Percentiles rank a stretch among this genome's conserved stretches.
phyloP scores from a whole-genome alignment of 495 filamentous ascomycete genomes.

The Penicilliopsis zonata region DNA sequence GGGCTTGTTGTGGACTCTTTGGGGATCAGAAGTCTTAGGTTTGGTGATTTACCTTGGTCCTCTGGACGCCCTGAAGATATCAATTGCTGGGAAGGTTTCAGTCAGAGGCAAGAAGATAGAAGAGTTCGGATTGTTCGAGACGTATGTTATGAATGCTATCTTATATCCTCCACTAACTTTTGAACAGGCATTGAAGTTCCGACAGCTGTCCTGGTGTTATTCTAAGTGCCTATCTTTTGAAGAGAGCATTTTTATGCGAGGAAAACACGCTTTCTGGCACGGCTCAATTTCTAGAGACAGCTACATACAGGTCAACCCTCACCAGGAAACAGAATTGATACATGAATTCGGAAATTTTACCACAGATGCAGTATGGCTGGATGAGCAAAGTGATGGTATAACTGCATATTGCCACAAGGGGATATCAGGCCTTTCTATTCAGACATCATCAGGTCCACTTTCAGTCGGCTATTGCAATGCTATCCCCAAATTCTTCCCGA shows the following conservation, averaged over 20 bases:
- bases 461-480: neutral
- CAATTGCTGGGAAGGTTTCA: neutral
- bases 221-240: neutral
- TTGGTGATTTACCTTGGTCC: neutral
- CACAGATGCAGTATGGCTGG: neutral
- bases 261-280: neutral
- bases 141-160: neutral
- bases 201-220: neutral
- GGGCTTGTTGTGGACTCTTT: neutral
- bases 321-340: neutral
- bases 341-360: neutral
- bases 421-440: neutral
- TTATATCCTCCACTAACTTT: no score
- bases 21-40: neutral
- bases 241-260: neutral
- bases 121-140: neutral
- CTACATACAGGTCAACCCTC: neutral
- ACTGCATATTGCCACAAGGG: neutral
- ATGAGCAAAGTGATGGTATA: neutral
- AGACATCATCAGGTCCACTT: neutral
- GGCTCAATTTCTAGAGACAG: neutral
- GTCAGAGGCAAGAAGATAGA: neutral
- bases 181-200: neutral
- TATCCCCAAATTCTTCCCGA: neutral
- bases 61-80: neutral